Percentiles rank a stretch among this genome's conserved stretches.
phyloP scores from a whole-genome alignment of 2,329 filamentous ascomycete species.

The Cladophialophora immunda region DNA sequence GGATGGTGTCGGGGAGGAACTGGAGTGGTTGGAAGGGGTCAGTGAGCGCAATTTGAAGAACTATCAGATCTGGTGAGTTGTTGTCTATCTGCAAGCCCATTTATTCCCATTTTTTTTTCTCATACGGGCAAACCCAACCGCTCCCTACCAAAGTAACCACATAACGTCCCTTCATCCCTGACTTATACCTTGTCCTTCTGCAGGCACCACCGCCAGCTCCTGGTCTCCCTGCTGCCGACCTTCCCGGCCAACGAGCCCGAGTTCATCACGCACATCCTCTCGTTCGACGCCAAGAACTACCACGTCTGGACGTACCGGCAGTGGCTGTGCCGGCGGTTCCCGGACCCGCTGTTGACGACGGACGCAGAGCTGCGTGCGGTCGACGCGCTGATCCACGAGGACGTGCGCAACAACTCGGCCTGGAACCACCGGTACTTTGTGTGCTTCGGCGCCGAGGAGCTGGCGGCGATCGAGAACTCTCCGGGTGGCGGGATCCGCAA shows the following conservation, averaged over 20 bases:
- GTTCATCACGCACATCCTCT: conserved; percentile 83
- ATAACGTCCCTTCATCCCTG: conserved; percentile 47
- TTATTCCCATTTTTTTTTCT: no score
- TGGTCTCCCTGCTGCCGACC: conserved; percentile 63
- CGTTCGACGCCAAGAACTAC: conserved; percentile 93
- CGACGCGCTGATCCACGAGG: conserved; percentile 75
- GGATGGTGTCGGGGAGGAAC: conserved; percentile 63
- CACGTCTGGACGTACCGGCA: conserved; percentile 98
- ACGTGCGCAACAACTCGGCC: conserved; percentile 94
- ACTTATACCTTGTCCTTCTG: conserved; percentile 27
- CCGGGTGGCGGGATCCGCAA: conserved; percentile 30
- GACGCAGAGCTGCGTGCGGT: conserved; percentile 72
- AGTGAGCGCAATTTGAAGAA: conserved; percentile 90
- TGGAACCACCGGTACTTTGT: conserved; percentile 98
- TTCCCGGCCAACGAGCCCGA: conserved; percentile 73
- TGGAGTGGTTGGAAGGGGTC: conserved; percentile 85
- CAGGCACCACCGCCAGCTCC: conserved; percentile 67
- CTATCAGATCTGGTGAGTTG: conserved; percentile 87
- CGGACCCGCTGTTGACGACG: conserved; percentile 46
- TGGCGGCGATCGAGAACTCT: conserved; percentile 51
- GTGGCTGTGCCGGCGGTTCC: conserved; percentile 72
- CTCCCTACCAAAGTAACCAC: no score
- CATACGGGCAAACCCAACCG: conserved; percentile 58
- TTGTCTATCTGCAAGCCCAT: conserved; percentile 69
- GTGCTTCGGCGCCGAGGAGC: conserved; percentile 71